Evolutionary conservation across 2,329 filamentous ascomycete species (phyloP).

Genomic region (Trichocomaceae sp.): DNA sequence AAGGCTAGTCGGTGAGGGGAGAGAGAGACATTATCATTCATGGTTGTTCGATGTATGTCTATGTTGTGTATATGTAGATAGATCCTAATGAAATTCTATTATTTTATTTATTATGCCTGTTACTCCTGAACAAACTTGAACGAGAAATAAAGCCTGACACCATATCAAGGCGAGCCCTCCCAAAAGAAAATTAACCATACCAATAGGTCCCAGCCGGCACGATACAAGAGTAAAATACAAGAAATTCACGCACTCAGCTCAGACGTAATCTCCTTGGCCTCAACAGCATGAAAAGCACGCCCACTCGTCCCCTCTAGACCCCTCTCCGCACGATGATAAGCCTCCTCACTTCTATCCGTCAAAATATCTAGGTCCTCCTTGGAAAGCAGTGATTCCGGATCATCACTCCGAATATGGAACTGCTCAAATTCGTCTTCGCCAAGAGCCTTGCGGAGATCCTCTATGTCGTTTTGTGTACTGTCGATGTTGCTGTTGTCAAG

Average conservation of each 20-base stretch:
- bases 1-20: slow-evolving; percentile 49
- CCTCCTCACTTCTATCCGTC: slow-evolving; percentile 65
- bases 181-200: background rate
- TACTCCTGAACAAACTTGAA: too few species aligned
- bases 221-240: background rate
- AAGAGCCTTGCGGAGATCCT: slow-evolving; percentile 57
- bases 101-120: background rate
- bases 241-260: slow-evolving; percentile 17
- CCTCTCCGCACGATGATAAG: slow-evolving; percentile 66
- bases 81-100: background rate
- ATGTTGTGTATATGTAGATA: slow-evolving; percentile 1
- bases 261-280: slow-evolving; percentile 55
- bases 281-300: slow-evolving; percentile 64
- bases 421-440: slow-evolving; percentile 67
- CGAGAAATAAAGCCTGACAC: too few species aligned
- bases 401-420: slow-evolving; percentile 46
- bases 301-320: slow-evolving; percentile 56
- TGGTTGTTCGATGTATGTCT: slow-evolving; percentile 9
- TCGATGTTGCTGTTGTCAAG: slow-evolving; percentile 42
- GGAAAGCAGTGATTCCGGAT: slow-evolving; percentile 60
- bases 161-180: too few species aligned
- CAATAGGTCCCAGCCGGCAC: background rate
- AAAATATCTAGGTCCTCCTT: slow-evolving; percentile 70
- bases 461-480: slow-evolving; percentile 46
- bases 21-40: background rate